Evolutionary conservation across 108 stramenopile species (phyloP), one percentile per base, ranked within the genome.

Genomic region (Cylindrotheca fusiformis): DNA sequence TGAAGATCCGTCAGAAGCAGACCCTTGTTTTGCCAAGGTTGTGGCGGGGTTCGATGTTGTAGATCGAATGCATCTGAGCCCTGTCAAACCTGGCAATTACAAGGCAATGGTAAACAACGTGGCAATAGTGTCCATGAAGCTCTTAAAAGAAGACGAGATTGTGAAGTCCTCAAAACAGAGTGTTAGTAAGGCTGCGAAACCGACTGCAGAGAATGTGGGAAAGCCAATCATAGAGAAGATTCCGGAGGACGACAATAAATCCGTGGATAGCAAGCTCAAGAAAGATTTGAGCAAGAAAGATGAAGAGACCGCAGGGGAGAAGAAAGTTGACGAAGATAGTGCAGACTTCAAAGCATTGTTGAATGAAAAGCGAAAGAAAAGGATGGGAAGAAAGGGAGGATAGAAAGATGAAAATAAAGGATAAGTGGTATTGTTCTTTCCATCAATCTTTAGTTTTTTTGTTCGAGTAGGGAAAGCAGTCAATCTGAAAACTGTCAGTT

Each of bases 1-100:
- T 54, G 82, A 87, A 29, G 86, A 90, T 59, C 67, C 85, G 29
- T 68, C 77, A 17, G 95, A 95, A 64, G 93, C 95, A 12, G 97
- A 98, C 82, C 83, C 94, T 17, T 96, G 95, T 64, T 98, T 98
- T 82, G 97, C 85, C 4, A 88, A 77, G 47, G 76, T 95, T 36
- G 62, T 88, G 10, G 50, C 74, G n/a, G 89, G 87, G 6, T 58
- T 67, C 14, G 77, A 85, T 8, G 48, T 69, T 2, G 57, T 90
- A 14, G 74, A 78, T 33, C 66, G 77, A 0, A 77, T 94, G 62
- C 61, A 71, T 45, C 56, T 55, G 14, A 32, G 57, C 18, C 67
- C 69, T 30, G 56, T 68, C 17, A 46, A 57, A 33, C 50, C 54
- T 17, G 65, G 69, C 22, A 30, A 32, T 14, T 71, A 77, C 45